Evolutionary conservation across 2,329 filamentous ascomycete species (phyloP).

Genomic region (Tolypocladium pustulatum): DNA sequence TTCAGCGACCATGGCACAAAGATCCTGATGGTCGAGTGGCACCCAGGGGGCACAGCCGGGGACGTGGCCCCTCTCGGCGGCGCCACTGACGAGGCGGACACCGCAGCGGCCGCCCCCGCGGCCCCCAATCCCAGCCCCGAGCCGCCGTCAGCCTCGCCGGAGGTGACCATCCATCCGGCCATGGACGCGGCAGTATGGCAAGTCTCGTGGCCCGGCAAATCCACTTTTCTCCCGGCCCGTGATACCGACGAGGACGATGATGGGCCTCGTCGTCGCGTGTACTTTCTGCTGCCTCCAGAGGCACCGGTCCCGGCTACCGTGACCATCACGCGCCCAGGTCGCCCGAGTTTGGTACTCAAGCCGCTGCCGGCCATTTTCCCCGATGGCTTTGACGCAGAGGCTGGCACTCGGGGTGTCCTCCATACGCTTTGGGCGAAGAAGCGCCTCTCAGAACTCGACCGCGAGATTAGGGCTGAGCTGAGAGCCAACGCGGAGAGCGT

Average conservation of each 20-base stretch:
- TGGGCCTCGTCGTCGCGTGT: slow-evolving; percentile 50
- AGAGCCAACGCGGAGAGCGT: slow-evolving; percentile 69
- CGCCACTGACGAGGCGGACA: slow-evolving; percentile 1
- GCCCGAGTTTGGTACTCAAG: slow-evolving; percentile 48
- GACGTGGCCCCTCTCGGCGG: slow-evolving; percentile 2
- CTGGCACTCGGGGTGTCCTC: slow-evolving; percentile 69
- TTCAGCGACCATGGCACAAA: slow-evolving; percentile 84
- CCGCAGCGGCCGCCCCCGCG: slow-evolving; percentile 6
- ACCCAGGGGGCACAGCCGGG: slow-evolving; percentile 23
- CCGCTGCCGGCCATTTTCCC: slow-evolving; percentile 82
- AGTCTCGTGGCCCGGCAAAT: slow-evolving; percentile 76
- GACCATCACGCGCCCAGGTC: slow-evolving; percentile 42
- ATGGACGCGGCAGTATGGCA: slow-evolving; percentile 45
- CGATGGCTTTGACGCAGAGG: slow-evolving; percentile 58
- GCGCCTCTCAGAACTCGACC: slow-evolving; percentile 61
- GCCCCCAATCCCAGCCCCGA: slow-evolving; percentile 8
- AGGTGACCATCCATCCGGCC: not conserved
- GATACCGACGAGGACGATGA: slow-evolving; percentile 19
- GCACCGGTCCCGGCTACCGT: slow-evolving; percentile 62
- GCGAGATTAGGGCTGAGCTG: slow-evolving; percentile 67
- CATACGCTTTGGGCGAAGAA: slow-evolving; percentile 89
- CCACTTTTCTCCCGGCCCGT: slow-evolving; percentile 55
- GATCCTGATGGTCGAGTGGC: slow-evolving; percentile 90
- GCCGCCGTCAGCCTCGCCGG: not conserved
- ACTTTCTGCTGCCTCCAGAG: slow-evolving; percentile 70